phyloP scores from a whole-genome alignment of 202 grass and related monocot species.

The Setaria viridis region DNA sequence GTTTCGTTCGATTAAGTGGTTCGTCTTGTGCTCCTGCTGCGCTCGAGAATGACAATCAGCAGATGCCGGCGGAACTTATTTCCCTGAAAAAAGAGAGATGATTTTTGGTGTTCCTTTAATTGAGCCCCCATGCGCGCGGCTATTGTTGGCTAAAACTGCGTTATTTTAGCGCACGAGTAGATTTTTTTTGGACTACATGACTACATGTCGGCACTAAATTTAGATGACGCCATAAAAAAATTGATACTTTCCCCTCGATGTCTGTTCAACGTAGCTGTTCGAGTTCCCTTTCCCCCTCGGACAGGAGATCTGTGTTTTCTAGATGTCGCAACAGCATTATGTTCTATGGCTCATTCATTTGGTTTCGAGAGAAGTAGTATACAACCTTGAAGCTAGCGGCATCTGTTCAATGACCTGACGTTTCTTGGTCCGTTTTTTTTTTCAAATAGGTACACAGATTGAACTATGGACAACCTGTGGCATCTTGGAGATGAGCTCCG shows the following conservation, averaged over 20 bases:
- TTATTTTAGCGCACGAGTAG: not conserved
- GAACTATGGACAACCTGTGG: constrained; percentile 91
- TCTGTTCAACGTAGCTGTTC: not conserved
- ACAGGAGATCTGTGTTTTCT: constrained; percentile 13
- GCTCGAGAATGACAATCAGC: not conserved
- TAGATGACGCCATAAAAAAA: not conserved
- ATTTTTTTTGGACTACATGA: not conserved
- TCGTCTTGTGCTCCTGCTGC: not conserved
- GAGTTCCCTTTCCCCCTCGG: not conserved
- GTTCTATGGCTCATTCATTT: not conserved
- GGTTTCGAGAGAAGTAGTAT: too few relatives aligned
- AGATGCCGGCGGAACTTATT: not conserved
- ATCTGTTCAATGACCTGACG: constrained; percentile 12
- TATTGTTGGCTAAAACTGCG: not conserved
- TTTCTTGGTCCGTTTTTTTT: constrained; percentile 22
- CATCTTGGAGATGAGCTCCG: constrained; percentile 94
- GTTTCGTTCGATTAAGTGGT: not conserved
- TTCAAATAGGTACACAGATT: constrained; percentile 6
- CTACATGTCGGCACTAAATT: not conserved
- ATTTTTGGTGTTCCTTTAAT: not conserved
- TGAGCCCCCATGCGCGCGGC: not conserved
- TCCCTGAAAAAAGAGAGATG: not conserved
- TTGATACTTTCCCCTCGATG: not conserved
- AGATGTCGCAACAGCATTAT: constrained; percentile 11
- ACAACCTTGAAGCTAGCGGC: not conserved